Evolutionary conservation across 1,284 basidiomycete genomes (phyloP).

Genomic region (Boletus sp.): DNA sequence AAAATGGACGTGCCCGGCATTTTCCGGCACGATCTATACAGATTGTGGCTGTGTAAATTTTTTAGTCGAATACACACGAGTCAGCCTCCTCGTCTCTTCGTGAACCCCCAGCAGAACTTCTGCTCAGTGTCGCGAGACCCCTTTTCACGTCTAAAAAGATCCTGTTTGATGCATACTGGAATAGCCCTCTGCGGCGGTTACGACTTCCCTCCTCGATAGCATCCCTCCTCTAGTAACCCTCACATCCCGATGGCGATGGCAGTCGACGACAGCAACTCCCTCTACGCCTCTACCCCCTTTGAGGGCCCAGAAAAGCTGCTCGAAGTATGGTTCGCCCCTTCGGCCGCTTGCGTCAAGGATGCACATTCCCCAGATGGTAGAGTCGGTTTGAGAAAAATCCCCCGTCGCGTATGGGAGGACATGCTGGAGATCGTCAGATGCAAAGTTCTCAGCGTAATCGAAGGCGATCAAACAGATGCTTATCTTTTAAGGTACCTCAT

Average conservation of each 20-base stretch:
- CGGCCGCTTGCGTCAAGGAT: slow-evolving; percentile 55
- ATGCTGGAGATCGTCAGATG: slow-evolving; percentile 98
- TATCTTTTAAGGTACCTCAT: slow-evolving; percentile 85
- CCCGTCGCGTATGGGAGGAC: slow-evolving; percentile 84
- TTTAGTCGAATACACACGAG: slow-evolving; percentile 9
- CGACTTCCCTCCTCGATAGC: slow-evolving; percentile 53
- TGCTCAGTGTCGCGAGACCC: slow-evolving; percentile 21
- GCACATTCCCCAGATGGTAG: slow-evolving; percentile 39
- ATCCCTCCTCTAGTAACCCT: slow-evolving; percentile 33
- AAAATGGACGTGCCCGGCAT: slow-evolving; percentile 2
- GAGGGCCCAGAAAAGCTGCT: slow-evolving; percentile 95
- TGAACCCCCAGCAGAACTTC: slow-evolving; percentile 16
- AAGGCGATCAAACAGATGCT: slow-evolving; percentile 88
- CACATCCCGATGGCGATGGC: slow-evolving; percentile 24
- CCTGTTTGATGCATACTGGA: slow-evolving; percentile 58
- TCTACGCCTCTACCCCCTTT: slow-evolving; percentile 54
- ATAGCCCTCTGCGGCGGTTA: slow-evolving; percentile 38
- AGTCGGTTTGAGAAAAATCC: slow-evolving; percentile 76
- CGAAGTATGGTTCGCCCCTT: slow-evolving; percentile 96
- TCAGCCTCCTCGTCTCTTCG: slow-evolving; percentile 13
- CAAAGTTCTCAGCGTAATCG: slow-evolving; percentile 89
- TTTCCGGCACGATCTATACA: slow-evolving; percentile 24
- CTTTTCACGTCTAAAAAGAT: slow-evolving; percentile 12
- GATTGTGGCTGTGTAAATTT: slow-evolving; percentile 23
- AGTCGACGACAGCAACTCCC: slow-evolving; percentile 33